A percentile compares a stretch with the other conserved stretches of the same genome.
Evolutionary conservation across 2,329 filamentous ascomycete genomes (phyloP).

Genomic region (Lachnellula hyalina): DNA sequence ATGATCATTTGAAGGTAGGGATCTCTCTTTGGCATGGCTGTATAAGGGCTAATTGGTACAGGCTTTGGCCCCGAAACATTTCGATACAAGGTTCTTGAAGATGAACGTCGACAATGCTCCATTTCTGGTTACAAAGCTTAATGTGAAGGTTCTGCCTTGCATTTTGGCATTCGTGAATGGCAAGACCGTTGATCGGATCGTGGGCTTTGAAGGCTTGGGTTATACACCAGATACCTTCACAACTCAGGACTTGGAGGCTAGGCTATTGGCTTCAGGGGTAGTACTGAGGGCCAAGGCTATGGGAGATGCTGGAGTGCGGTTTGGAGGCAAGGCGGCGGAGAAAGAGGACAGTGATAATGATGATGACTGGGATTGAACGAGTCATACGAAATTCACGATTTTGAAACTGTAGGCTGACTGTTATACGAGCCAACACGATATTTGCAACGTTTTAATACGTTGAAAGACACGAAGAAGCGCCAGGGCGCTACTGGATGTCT

Average conservation of each 20-base stretch:
- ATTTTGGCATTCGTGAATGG: constrained; percentile 53
- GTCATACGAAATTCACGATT: background rate
- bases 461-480: no score
- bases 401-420: background rate
- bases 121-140: constrained; percentile 52
- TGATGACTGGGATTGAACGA: constrained; percentile 41
- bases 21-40: no score
- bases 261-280: constrained; percentile 46
- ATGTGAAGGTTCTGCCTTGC: constrained; percentile 53
- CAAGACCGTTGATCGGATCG: constrained; percentile 48
- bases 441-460: background rate
- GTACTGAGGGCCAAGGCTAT: constrained; percentile 46
- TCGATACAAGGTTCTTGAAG: constrained; percentile 51
- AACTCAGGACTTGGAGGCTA: constrained; percentile 46
- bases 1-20: constrained; percentile 33
- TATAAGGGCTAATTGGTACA: constrained; percentile 19
- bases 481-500: no score
- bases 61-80: constrained; percentile 49
- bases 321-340: constrained; percentile 29
- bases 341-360: constrained; percentile 42
- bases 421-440: background rate
- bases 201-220: constrained; percentile 54
- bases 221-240: constrained; percentile 47
- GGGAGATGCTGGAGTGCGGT: constrained; percentile 36
- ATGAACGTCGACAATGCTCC: constrained; percentile 57